phyloP scores from a whole-genome alignment of 306 rosid genomes.

The Fragaria ananassa region DNA sequence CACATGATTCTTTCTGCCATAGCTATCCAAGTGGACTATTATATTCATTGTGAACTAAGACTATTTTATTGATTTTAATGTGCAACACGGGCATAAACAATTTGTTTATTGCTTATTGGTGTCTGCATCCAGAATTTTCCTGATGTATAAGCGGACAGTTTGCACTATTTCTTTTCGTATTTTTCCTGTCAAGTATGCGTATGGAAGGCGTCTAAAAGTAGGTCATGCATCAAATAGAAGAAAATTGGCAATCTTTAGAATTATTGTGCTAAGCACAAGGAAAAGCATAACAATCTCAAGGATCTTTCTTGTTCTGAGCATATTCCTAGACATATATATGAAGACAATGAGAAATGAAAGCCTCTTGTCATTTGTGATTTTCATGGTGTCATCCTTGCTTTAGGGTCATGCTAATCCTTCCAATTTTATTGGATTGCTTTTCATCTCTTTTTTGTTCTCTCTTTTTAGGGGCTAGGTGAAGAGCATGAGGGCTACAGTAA shows the following conservation, averaged over 20 bases:
- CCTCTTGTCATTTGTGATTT: background rate
- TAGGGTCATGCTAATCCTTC: background rate
- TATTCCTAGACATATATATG: background rate
- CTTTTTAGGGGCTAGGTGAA: constrained; percentile 3
- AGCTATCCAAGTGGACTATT: constrained; percentile 12
- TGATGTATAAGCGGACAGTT: background rate
- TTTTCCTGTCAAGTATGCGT: background rate
- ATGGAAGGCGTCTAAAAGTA: background rate
- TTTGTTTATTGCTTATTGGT: background rate
- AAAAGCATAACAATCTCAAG: background rate
- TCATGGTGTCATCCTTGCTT: background rate
- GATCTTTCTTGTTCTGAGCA: background rate
- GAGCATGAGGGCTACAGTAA: constrained; percentile 13
- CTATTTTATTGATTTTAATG: background rate
- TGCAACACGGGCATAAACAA: background rate
- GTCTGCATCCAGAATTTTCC: background rate
- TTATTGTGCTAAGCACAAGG: background rate
- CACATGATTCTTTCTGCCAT: constrained; percentile 11
- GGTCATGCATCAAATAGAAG: background rate
- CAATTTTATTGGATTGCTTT: background rate
- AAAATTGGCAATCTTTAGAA: background rate
- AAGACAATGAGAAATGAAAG: background rate
- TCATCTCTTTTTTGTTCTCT: background rate
- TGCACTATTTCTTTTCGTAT: background rate
- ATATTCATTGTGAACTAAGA: background rate